Conservation (phyloP, 2,329 filamentous ascomycete genomes). For the Aspergillus neotritici region DNA sequence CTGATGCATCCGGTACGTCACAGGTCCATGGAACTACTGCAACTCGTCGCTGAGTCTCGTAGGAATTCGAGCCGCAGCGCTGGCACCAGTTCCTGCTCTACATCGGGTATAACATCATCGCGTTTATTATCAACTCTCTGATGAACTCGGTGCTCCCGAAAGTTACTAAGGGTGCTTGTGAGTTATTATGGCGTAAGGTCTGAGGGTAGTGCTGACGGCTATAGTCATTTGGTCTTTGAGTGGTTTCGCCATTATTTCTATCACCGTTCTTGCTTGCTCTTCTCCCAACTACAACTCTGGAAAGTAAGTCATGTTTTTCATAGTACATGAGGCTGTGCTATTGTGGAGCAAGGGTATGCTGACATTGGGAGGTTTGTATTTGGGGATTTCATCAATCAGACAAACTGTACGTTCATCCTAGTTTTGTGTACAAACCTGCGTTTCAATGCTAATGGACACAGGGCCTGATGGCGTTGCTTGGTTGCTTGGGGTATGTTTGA, state of each 20-base stretch:
- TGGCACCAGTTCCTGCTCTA: constrained; percentile 75
- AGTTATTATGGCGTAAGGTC: constrained; percentile 5
- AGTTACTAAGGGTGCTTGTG: constrained; percentile 60
- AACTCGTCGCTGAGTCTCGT: not conserved
- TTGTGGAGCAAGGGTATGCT: constrained; percentile 2
- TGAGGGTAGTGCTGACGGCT: constrained; percentile 1
- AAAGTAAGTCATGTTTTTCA: constrained; percentile 43
- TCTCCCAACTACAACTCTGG: constrained; percentile 60
- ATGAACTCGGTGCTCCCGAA: constrained; percentile 56
- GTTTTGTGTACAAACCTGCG: not conserved
- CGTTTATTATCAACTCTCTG: constrained; percentile 62
- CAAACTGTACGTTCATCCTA: constrained; percentile 47
- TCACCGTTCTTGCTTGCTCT: constrained; percentile 61
- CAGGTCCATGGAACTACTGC: no score
- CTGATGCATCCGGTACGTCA: constrained; percentile 49
- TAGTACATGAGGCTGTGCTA: no score
- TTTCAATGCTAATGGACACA: constrained; percentile 14
- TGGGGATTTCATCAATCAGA: constrained; percentile 60
- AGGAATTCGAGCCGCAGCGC: constrained; percentile 49
- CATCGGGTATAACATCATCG: constrained; percentile 56
- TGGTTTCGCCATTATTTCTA: constrained; percentile 65
- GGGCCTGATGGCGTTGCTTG: constrained; percentile 58
- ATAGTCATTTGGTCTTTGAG: constrained; percentile 61
- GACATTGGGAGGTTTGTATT: constrained; percentile 46
- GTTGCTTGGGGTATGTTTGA: constrained; percentile 37